Evolutionary conservation across 805 yeast genomes (phyloP).

Genomic region (Candida parachauliodes): DNA sequence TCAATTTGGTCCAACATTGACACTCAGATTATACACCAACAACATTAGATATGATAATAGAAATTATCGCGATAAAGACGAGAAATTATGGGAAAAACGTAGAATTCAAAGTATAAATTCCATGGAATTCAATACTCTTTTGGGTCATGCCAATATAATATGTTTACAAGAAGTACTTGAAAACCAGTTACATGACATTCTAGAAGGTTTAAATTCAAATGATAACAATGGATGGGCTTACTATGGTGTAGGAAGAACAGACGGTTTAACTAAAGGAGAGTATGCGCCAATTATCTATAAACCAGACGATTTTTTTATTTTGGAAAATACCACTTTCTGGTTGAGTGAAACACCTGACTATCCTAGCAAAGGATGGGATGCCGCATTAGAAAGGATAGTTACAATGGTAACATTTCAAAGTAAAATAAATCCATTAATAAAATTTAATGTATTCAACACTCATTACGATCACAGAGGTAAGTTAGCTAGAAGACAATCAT

Average conservation of each 20-base stretch:
- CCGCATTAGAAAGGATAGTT: constrained; percentile 38
- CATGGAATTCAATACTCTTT: constrained; percentile 23
- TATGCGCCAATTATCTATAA: constrained; percentile 36
- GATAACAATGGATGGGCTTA: constrained; percentile 25
- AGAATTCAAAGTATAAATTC: constrained; percentile 33
- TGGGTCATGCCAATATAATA: constrained; percentile 32
- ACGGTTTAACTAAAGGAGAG: constrained; percentile 29
- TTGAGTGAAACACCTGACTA: constrained; percentile 35
- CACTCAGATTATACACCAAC: constrained; percentile 34
- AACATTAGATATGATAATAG: constrained; percentile 44
- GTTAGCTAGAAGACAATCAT: constrained; percentile 32
- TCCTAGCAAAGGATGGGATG: constrained; percentile 43
- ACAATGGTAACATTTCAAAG: constrained; percentile 33
- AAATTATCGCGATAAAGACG: constrained; percentile 28
- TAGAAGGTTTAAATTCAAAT: constrained; percentile 19
- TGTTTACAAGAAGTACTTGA: constrained; percentile 40
- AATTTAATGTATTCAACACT: constrained; percentile 35
- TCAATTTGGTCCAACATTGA: constrained; percentile 13
- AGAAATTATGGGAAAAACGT: constrained; percentile 44
- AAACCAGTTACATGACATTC: constrained; percentile 34
- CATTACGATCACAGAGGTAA: constrained; percentile 42
- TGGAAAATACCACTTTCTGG: constrained; percentile 35
- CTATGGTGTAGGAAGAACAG: constrained; percentile 36
- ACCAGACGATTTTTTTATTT: constrained; percentile 26
- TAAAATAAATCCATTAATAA: constrained; percentile 24